These are phyloP conservation scores for Amauroascus verrucosus DNA, from an alignment of 2,329 filamentous ascomycete genomes.

Conservation along the genomic window DNA sequence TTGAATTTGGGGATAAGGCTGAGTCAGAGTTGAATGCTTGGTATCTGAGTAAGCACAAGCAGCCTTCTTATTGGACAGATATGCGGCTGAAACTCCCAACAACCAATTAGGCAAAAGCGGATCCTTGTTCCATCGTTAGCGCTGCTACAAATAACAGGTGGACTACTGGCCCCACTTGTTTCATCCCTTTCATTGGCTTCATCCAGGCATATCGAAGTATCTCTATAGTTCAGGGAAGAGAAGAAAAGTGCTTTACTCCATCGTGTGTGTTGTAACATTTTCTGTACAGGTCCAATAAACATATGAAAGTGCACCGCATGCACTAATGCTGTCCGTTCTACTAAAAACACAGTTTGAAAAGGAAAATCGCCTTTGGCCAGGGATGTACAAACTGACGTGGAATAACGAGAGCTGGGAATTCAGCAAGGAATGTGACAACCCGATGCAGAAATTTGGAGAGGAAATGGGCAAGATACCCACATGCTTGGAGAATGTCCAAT, in stretches of 20 bases:
- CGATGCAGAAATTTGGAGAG: background rate
- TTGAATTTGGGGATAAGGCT: background rate
- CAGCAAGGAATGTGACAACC: background rate
- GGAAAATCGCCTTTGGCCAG: background rate
- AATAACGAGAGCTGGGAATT: background rate
- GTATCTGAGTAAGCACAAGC: background rate
- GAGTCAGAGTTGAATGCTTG: background rate
- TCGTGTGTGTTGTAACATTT: background rate
- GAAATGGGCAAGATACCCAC: background rate
- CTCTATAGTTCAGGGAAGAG: too few species aligned
- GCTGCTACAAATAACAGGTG: background rate
- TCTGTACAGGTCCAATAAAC: slow-evolving; percentile 2
- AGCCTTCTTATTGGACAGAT: background rate
- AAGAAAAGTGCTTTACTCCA: too few species aligned
- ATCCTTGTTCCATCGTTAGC: background rate
- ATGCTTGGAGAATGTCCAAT: background rate
- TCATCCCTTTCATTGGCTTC: background rate
- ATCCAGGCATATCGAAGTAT: too few species aligned
- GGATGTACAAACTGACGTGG: background rate
- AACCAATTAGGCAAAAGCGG: background rate
- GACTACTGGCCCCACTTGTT: background rate
- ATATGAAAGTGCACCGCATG: slow-evolving; percentile 5
- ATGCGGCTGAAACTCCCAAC: background rate
- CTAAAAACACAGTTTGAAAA: slow-evolving; percentile 5
- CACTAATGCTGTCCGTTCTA: slow-evolving; percentile 1